Conservation (phyloP, 1,284 basidiomycete species). For the Coniferiporia sulphurascens region DNA sequence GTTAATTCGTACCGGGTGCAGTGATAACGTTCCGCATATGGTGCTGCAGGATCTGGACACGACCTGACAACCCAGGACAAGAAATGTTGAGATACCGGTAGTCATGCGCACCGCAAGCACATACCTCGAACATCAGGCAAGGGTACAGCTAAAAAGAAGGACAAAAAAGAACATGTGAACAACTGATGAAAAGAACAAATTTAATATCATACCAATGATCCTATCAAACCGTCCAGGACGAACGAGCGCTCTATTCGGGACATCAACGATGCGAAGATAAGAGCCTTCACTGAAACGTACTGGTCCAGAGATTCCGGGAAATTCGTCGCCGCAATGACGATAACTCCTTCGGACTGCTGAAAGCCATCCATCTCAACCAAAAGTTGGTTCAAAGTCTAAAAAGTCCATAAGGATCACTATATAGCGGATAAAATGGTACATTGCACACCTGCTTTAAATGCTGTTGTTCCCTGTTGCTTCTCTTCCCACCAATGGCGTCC, state of each 20-base stretch:
- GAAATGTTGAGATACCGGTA: background rate
- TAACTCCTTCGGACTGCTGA: conserved; percentile 84
- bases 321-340: conserved; percentile 93
- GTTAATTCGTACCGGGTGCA: conserved; percentile 43
- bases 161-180: background rate
- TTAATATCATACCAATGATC: conserved; percentile 44
- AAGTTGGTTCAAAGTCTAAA: conserved; percentile 84
- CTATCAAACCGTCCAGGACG: conserved; percentile 94
- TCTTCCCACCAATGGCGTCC: conserved; percentile 91
- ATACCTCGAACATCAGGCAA: conserved; percentile 74
- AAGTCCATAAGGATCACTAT: background rate
- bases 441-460: conserved; percentile 68
- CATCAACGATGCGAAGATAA: conserved; percentile 7
- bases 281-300: conserved; percentile 42
- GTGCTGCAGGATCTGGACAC: conserved; percentile 84
- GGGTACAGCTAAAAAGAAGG: conserved; percentile 52
- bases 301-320: conserved; percentile 89
- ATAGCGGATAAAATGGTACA: background rate
- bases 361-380: conserved; percentile 96
- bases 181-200: background rate
- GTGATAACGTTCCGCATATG: conserved; percentile 80
- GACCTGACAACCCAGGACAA: conserved; percentile 37
- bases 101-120: background rate
- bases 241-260: conserved; percentile 68
- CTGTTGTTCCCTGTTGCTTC: conserved; percentile 82